phyloP scores from a whole-genome alignment of 257 asterid genomes.

The Rubia yunnanensis region DNA sequence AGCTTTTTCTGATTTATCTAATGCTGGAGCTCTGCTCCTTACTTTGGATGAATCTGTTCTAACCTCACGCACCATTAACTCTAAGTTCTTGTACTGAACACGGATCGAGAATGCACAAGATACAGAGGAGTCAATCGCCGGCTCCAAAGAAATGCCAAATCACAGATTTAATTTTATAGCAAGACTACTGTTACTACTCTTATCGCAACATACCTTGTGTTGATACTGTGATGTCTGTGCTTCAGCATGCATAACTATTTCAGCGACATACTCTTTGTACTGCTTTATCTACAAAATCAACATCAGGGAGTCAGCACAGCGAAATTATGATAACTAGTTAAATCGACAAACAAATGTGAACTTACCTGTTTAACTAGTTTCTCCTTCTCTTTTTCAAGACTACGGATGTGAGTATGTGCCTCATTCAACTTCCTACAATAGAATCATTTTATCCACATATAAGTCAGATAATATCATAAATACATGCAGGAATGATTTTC shows the following conservation, averaged over 20 bases:
- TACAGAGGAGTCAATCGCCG: conserved; percentile 1
- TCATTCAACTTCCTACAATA: conserved; percentile 30
- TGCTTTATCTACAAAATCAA: conserved; percentile 48
- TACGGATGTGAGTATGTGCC: conserved; percentile 36
- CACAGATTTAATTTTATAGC: neutral
- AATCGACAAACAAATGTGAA: conserved; percentile 10
- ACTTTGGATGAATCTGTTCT: conserved; percentile 40
- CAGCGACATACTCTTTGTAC: conserved; percentile 58
- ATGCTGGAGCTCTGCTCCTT: conserved; percentile 30
- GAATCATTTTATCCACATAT: conserved; percentile 5
- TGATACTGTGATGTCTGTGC: conserved; percentile 88
- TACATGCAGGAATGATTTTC: conserved; percentile 9
- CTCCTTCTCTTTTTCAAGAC: conserved; percentile 57
- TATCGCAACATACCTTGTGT: conserved; percentile 45
- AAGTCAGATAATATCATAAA: conserved; percentile 9
- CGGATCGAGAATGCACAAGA: conserved; percentile 15
- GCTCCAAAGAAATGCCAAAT: neutral
- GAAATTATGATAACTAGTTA: neutral
- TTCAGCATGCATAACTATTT: conserved; percentile 72
- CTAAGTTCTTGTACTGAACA: conserved; percentile 75
- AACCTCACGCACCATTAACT: conserved; percentile 60
- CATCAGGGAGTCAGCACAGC: conserved; percentile 2
- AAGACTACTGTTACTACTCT: neutral
- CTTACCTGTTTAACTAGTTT: conserved; percentile 58
- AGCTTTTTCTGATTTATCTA: conserved; percentile 46